A percentile compares a stretch with the other conserved stretches of the same genome.
These are phyloP conservation scores for Morella rubra DNA, from an alignment of 306 rosid species.

Conservation along the genomic window DNA sequence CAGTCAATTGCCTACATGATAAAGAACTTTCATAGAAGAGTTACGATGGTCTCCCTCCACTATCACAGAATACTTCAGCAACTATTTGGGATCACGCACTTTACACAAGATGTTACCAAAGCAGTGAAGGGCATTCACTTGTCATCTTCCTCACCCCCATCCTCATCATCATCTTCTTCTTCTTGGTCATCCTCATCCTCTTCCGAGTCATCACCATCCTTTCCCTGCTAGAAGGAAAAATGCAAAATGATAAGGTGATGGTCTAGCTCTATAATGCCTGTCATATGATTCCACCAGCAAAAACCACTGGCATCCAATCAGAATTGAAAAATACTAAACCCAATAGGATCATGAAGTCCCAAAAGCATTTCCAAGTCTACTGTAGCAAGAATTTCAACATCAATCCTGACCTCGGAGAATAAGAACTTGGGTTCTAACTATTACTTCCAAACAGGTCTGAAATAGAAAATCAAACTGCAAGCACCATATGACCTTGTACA, in stretches of 20 bases:
- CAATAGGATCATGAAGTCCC: background rate
- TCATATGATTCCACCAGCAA: background rate
- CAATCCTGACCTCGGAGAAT: background rate
- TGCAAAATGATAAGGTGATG: background rate
- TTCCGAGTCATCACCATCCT: conserved; percentile 62
- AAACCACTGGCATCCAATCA: background rate
- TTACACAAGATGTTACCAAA: conserved; percentile 47
- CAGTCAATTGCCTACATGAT: conserved; percentile 31
- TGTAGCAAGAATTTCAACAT: background rate
- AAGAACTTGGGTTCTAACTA: no score
- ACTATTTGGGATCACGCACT: conserved; percentile 50
- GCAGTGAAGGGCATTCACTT: conserved; percentile 46
- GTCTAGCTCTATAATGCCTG: no score
- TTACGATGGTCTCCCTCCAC: conserved; percentile 37
- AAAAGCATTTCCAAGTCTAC: background rate
- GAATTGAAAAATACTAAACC: background rate
- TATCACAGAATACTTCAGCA: conserved; percentile 16
- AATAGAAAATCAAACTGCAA: background rate
- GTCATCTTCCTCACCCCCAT: conserved; percentile 48
- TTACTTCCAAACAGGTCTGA: background rate
- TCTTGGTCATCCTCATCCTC: conserved; percentile 59
- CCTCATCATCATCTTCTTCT: conserved; percentile 59
- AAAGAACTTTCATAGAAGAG: conserved; percentile 29
- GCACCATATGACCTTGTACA: background rate
- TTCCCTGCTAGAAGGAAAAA: conserved; percentile 43